These are phyloP conservation scores for Colletotrichum plurivorum DNA, from an alignment of 2,329 filamentous ascomycete genomes.

Conservation along the genomic window DNA sequence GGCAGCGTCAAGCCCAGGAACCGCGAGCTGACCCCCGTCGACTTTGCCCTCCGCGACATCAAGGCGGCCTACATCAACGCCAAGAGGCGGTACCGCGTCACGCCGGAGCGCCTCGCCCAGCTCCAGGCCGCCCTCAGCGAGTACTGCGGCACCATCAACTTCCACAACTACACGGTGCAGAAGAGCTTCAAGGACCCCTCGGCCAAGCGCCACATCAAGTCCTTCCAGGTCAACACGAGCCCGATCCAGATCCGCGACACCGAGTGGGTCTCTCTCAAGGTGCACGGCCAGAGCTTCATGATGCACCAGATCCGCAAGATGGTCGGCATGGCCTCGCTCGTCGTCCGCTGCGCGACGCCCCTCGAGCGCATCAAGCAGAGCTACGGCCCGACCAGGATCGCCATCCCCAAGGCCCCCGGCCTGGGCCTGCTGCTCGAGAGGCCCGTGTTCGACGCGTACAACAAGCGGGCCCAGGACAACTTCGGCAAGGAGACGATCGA, in stretches of 20 bases:
- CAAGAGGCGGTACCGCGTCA: conserved; percentile 88
- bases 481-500: conserved; percentile 79
- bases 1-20: conserved; percentile 54
- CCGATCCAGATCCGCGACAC: conserved; percentile 91
- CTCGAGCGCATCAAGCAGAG: conserved; percentile 79
- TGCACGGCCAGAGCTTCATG: conserved; percentile 99
- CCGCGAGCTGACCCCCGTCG: conserved; percentile 66
- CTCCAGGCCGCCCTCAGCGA: conserved; percentile 81
- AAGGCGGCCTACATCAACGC: conserved; percentile 86
- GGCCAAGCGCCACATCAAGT: conserved; percentile 91
- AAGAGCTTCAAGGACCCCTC: conserved; percentile 87
- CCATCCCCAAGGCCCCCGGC: conserved; percentile 94
- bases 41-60: conserved; percentile 78
- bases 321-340: conserved; percentile 91
- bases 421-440: conserved; percentile 90
- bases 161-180: conserved; percentile 97
- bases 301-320: conserved; percentile 99
- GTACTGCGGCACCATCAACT: conserved; percentile 90
- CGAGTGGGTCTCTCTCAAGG: conserved; percentile 95
- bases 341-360: conserved; percentile 87
- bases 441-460: conserved; percentile 93
- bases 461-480: conserved; percentile 76
- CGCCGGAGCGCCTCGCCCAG: conserved; percentile 76
- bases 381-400: conserved; percentile 80
- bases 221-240: conserved; percentile 82